Percentiles rank a stretch among this genome's conserved stretches.
Evolutionary conservation across 2,329 filamentous ascomycete species (phyloP).

Genomic region (Xylariaceae sp.): DNA sequence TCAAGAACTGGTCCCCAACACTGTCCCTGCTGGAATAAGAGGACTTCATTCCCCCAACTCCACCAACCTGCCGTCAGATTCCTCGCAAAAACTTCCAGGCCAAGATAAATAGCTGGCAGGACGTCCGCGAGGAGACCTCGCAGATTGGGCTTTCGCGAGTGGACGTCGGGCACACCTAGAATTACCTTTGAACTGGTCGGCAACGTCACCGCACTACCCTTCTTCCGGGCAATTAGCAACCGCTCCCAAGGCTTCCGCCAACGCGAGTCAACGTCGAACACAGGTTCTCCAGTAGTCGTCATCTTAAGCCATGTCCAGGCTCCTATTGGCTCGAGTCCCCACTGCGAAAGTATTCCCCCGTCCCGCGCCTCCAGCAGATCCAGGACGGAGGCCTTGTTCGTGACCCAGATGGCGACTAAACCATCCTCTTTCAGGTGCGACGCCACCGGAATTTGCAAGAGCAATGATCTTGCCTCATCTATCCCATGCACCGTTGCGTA

Average conservation of each 20-base stretch:
- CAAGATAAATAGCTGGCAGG: constrained; percentile 49
- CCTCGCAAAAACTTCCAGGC: constrained; percentile 74
- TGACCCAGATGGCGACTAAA: constrained; percentile 71
- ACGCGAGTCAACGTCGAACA: constrained; percentile 54
- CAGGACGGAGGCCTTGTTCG: constrained; percentile 62
- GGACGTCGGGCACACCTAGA: constrained; percentile 67
- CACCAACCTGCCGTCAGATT: constrained; percentile 73
- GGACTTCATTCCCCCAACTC: constrained; percentile 71
- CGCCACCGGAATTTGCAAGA: constrained; percentile 54
- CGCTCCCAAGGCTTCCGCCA: constrained; percentile 78
- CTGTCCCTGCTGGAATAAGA: constrained; percentile 62
- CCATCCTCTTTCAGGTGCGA: constrained; percentile 50
- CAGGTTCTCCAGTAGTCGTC: constrained; percentile 59
- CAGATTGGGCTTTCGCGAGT: constrained; percentile 75
- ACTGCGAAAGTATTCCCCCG: constrained; percentile 62
- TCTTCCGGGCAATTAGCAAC: constrained; percentile 56
- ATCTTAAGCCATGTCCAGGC: constrained; percentile 82
- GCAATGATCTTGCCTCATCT: constrained; percentile 44
- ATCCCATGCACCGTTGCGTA: constrained; percentile 46
- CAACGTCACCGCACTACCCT: constrained; percentile 28
- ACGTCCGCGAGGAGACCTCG: constrained; percentile 55
- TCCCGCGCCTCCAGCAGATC: constrained; percentile 51
- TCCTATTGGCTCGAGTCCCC: constrained; percentile 61
- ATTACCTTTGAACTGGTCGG: constrained; percentile 53
- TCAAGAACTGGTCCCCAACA: no score